These are phyloP conservation scores for Leptographium radiaticola DNA, from an alignment of 2,329 filamentous ascomycete species.

Conservation along the genomic window DNA sequence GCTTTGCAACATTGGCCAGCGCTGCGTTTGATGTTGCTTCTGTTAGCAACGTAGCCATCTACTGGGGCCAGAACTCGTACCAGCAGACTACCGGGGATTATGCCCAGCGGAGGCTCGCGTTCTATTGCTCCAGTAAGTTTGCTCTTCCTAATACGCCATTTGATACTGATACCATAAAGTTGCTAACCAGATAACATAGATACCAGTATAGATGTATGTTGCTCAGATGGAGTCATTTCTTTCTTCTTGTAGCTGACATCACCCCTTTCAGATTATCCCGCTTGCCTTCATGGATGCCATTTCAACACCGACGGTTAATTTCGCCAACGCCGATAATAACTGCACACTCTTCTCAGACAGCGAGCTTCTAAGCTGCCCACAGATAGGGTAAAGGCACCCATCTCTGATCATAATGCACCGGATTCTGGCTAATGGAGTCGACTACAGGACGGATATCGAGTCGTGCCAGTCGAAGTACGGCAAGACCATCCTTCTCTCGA, in stretches of 20 bases:
- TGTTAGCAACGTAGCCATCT: conserved; percentile 45
- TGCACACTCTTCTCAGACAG: conserved; percentile 48
- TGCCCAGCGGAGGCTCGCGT: conserved; percentile 39
- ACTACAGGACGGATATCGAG: conserved; percentile 32
- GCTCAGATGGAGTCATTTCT: neutral
- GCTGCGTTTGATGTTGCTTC: conserved; percentile 33
- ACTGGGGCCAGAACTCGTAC: conserved; percentile 59
- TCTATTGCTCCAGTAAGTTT: conserved; percentile 45
- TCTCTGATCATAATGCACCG: too few species aligned
- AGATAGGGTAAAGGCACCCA: conserved; percentile 42
- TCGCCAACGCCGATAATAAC: conserved; percentile 48
- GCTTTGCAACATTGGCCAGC: conserved; percentile 11
- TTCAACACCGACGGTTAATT: conserved; percentile 43
- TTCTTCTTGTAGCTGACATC: neutral
- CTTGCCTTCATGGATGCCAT: conserved; percentile 50
- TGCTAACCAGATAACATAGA: neutral
- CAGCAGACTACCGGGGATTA: conserved; percentile 28
- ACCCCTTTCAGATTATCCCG: conserved; percentile 39
- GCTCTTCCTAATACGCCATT: too few species aligned
- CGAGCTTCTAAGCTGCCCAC: conserved; percentile 44
- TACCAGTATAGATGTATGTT: neutral
- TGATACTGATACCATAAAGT: neutral
- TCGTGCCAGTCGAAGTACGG: conserved; percentile 47
- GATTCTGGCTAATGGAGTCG: neutral
- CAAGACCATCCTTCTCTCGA: conserved; percentile 60